Evolutionary conservation across 2,329 filamentous ascomycete genomes (phyloP), one percentile per base, ranked within the genome.

Genomic region (Didymella glomerata): DNA sequence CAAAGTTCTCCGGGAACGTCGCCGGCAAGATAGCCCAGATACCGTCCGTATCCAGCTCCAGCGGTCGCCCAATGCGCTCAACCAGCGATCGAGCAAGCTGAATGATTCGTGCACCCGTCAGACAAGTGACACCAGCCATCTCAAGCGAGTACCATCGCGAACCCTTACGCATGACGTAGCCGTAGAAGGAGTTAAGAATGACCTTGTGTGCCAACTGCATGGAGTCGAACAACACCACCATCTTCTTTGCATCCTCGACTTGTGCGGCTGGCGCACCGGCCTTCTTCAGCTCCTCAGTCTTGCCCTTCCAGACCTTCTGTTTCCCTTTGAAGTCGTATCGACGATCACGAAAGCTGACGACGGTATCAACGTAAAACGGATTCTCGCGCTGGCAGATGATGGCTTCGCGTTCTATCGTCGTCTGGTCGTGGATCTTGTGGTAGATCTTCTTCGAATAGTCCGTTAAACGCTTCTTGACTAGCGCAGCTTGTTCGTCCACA

Each of bases 21-120:
- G 92, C 94, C 0, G 95, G 95, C 68, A 99, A 84, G 86, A 99
- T 99, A 79, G 95, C 99, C 96, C 95, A 99, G 71, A 99, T 99
- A 86, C 96, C 95, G 74, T 99, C 95, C 2, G 95, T 99, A 77
- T 99, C 95, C 48, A 99, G 83, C 76, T 99, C 95, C 51, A 99
- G 83, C 0, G 95, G 95, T 56, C 95, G 86, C 24, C 95, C 95
- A 36, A 99, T 91, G 8, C 95, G 87, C 75, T 99, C 95, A 4
- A 99, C 94, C 2, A 99, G 85, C 69, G 95, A 90, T 72, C 94
- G 88, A 18, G 95, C 96, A 85, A 99, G 88, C 73, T 99, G 95
- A 75, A 99, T 99, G 74, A 99, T 99, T 41, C 89, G 91, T 30
- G 95, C 95, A 62, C 95, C 95, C 1, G 95, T 99, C 76, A 99